Evolutionary conservation across 441 rosid species (phyloP).

Genomic region (Syzygium syzygioides): DNA sequence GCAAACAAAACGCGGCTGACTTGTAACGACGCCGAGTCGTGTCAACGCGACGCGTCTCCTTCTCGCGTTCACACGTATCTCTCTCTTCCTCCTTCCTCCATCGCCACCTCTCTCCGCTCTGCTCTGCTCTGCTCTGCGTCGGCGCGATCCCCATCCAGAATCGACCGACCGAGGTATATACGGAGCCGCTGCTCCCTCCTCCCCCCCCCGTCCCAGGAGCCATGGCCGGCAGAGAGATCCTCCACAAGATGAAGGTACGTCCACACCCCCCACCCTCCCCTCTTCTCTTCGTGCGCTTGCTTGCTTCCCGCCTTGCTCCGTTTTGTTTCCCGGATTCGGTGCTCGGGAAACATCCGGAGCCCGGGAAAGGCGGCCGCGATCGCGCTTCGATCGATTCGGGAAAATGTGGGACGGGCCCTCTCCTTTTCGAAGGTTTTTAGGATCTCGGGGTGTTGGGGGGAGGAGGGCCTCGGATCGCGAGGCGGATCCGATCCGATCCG

Average conservation of each 20-base stretch:
- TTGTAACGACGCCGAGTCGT: too few species aligned
- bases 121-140: background rate
- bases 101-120: background rate
- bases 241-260: constrained; percentile 66
- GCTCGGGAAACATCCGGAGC: background rate
- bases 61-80: background rate
- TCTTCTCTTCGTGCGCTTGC: background rate
- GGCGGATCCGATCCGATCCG: background rate
- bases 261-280: background rate
- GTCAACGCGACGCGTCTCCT: background rate
- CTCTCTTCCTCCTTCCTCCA: background rate
- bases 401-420: background rate
- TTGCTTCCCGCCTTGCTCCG: background rate
- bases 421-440: background rate
- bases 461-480: background rate
- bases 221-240: constrained; percentile 69
- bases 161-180: background rate
- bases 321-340: background rate
- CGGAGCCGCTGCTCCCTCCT: background rate
- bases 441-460: background rate
- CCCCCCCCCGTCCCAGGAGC: background rate
- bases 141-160: background rate
- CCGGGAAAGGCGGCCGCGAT: background rate
- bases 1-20: too few species aligned
- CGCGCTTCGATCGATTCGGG: background rate